Conservation (phyloP, 106 monocot genomes). For the Triglochin maritima region DNA sequence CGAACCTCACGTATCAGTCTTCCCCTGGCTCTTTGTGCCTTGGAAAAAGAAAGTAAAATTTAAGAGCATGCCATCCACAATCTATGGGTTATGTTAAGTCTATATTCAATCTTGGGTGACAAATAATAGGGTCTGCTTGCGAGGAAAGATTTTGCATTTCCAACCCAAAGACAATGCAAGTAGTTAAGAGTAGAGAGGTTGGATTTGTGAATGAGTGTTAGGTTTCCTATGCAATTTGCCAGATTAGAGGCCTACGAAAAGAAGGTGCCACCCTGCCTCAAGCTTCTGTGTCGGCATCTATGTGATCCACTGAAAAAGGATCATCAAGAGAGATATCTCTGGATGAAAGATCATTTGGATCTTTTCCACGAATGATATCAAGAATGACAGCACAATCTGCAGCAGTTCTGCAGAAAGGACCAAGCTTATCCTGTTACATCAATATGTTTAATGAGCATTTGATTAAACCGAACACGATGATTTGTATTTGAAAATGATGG, state of each 20-base stretch:
- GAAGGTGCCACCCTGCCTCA: too few species aligned
- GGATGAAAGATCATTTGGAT: conserved; percentile 74
- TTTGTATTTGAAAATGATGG: neutral
- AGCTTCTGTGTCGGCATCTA: too few species aligned
- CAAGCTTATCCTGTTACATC: conserved; percentile 81
- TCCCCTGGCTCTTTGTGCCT: conserved; percentile 78
- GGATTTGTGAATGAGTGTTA: too few species aligned
- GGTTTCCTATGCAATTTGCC: too few species aligned
- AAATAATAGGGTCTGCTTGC: neutral
- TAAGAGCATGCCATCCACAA: neutral
- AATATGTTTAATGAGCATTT: neutral
- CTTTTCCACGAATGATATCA: conserved; percentile 68
- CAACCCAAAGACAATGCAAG: too few species aligned
- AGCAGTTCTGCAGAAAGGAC: conserved; percentile 88
- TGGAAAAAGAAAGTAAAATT: neutral
- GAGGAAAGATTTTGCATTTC: neutral
- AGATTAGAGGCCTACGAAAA: too few species aligned
- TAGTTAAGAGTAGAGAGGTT: too few species aligned
- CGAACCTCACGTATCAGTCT: conserved; percentile 58
- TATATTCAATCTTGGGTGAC: neutral
- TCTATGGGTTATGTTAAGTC: neutral
- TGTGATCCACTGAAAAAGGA: conserved; percentile 68
- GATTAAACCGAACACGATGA: neutral
- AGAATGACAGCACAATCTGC: conserved; percentile 71
- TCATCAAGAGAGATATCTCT: conserved; percentile 50